A percentile compares a stretch with the other conserved stretches of the same genome.
phyloP scores from a whole-genome alignment of 2,329 filamentous ascomycete species.

The Xylariaceae sp. region DNA sequence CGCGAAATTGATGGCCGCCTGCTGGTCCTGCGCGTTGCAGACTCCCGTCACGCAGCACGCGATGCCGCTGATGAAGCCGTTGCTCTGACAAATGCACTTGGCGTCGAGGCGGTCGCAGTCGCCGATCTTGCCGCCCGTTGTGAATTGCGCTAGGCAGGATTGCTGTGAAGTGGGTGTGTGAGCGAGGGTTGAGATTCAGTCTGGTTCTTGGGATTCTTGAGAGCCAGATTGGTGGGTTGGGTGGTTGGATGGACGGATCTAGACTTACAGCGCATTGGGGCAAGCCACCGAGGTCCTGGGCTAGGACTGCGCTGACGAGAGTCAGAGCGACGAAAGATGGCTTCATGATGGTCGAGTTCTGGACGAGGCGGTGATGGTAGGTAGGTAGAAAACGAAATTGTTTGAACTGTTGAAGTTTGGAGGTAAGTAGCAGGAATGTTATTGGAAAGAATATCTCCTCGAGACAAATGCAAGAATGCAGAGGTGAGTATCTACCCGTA shows the following conservation, averaged over 20 bases:
- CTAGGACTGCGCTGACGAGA: slow-evolving; percentile 48
- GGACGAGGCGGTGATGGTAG: background rate
- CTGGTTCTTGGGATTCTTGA: background rate
- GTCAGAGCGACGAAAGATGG: slow-evolving; percentile 44
- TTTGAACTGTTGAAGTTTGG: background rate
- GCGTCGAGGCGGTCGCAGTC: slow-evolving; percentile 39
- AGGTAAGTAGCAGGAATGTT: too few relatives aligned
- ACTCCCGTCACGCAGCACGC: slow-evolving; percentile 43
- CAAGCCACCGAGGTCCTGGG: slow-evolving; percentile 41
- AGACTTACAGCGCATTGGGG: slow-evolving; percentile 52
- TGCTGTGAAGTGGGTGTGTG: slow-evolving; percentile 21
- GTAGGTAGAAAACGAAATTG: background rate
- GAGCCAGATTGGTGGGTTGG: background rate
- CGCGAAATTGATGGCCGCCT: slow-evolving; percentile 30
- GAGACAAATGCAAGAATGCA: background rate
- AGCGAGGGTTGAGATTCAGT: too few relatives aligned
- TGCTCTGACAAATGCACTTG: slow-evolving; percentile 44
- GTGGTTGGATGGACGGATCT: background rate
- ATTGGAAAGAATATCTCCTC: background rate
- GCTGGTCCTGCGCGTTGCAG: slow-evolving; percentile 41
- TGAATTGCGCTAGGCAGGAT: slow-evolving; percentile 32
- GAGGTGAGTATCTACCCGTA: too few relatives aligned
- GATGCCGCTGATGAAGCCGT: slow-evolving; percentile 42
- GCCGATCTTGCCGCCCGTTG: slow-evolving; percentile 36
- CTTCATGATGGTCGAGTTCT: slow-evolving; percentile 39